Percentiles rank a stretch among this genome's conserved stretches.
phyloP scores from a whole-genome alignment of 2,329 filamentous ascomycete genomes.

The Diaporthe sp. region DNA sequence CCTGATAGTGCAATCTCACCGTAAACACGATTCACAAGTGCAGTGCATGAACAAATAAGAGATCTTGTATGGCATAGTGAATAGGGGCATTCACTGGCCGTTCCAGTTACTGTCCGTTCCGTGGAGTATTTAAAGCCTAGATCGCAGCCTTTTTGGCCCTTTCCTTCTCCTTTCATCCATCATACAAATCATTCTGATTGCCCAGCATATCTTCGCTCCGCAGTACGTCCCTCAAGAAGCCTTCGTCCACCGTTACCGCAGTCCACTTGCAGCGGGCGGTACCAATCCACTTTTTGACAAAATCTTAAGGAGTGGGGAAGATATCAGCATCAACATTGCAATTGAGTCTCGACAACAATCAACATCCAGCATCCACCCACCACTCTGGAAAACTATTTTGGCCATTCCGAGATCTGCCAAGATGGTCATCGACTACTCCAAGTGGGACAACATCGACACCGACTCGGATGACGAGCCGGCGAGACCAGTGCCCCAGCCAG shows the following conservation, averaged over 20 bases:
- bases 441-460: constrained; percentile 21
- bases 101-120: too few species aligned
- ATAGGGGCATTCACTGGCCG: too few species aligned
- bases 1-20: neutral
- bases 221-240: too few species aligned
- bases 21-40: neutral
- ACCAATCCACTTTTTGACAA: neutral
- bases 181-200: too few species aligned
- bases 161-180: too few species aligned
- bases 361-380: neutral
- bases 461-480: neutral
- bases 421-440: constrained; percentile 20
- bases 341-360: neutral
- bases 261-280: too few species aligned
- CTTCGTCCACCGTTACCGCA: too few species aligned
- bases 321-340: neutral
- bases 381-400: neutral
- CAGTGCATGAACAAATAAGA: too few species aligned
- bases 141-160: too few species aligned
- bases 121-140: too few species aligned
- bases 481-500: neutral
- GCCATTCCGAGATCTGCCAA: neutral
- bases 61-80: too few species aligned
- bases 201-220: too few species aligned
- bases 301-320: neutral